These are phyloP conservation scores for Pelargonium citronellum DNA, from an alignment of 441 rosid genomes.

Conservation along the genomic window DNA sequence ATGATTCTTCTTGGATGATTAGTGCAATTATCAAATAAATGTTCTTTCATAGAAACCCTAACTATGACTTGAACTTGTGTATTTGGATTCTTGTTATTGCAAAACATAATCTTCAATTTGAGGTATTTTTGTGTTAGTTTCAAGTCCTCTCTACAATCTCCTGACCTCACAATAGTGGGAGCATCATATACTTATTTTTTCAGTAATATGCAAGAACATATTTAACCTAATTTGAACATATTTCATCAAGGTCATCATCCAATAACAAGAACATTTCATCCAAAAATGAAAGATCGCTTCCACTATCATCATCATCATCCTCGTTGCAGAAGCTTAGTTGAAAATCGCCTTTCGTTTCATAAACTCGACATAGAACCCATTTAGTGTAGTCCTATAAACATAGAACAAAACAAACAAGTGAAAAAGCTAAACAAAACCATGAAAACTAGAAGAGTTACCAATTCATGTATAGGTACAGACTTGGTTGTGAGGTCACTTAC, in stretches of 20 bases:
- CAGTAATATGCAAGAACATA: constrained; percentile 3
- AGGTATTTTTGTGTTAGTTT: too few relatives aligned
- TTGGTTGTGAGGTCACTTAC: constrained; percentile 12
- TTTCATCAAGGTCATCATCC: constrained; percentile 39
- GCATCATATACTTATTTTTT: too few relatives aligned
- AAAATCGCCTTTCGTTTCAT: constrained; percentile 21
- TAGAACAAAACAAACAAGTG: not conserved
- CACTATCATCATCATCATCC: constrained; percentile 25
- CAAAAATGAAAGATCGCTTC: constrained; percentile 36
- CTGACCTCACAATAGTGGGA: too few relatives aligned
- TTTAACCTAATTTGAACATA: constrained; percentile 19
- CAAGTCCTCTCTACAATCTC: too few relatives aligned
- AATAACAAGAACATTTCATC: constrained; percentile 44
- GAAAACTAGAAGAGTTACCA: not conserved
- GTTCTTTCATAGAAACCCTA: not conserved
- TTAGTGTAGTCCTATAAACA: constrained; percentile 15
- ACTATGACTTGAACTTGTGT: not conserved
- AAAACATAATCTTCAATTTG: too few relatives aligned
- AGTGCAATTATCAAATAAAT: not conserved
- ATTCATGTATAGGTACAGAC: not conserved
- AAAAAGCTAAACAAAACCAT: not conserved
- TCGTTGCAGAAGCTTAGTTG: constrained; percentile 9
- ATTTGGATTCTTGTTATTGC: not conserved
- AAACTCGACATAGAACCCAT: constrained; percentile 37
- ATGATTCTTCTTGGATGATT: constrained; percentile 25